A percentile compares a stretch with the other conserved stretches of the same genome.
Conservation (phyloP, 176 grass and related monocot species). For the Typha latifolia region DNA sequence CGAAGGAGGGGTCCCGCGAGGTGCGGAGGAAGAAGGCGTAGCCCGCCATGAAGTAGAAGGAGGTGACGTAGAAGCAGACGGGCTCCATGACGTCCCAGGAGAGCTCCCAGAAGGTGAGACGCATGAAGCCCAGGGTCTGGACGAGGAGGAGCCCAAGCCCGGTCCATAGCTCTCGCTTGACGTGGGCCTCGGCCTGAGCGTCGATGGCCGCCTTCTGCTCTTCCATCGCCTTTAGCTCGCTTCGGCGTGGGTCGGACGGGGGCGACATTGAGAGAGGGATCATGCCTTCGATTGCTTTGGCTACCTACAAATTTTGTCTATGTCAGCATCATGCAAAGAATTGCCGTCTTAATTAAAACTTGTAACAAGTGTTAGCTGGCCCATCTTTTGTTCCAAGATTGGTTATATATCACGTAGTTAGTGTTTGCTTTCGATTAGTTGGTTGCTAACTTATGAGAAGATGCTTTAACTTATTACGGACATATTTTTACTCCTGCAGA, state of each 20-base stretch:
- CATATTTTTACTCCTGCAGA: no score
- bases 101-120: constrained; percentile 94
- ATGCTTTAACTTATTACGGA: no score
- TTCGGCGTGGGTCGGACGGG: constrained; percentile 1
- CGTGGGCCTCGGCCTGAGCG: constrained; percentile 11
- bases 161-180: constrained; percentile 59
- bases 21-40: constrained; percentile 86
- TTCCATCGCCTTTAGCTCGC: constrained; percentile 59
- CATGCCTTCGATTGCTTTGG: constrained; percentile 58
- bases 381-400: no score
- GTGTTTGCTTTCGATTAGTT: no score
- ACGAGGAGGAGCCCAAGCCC: constrained; percentile 47
- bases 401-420: no score
- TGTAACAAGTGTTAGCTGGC: no score
- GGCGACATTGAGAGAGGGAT: constrained; percentile 10
- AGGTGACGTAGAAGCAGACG: constrained; percentile 88
- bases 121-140: constrained; percentile 70
- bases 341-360: no score
- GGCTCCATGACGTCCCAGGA: constrained; percentile 98
- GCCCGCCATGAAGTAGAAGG: constrained; percentile 72
- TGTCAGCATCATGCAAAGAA: no score
- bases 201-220: constrained; percentile 56
- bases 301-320: constrained; percentile 26
- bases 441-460: background rate
- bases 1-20: constrained; percentile 70